phyloP scores from a whole-genome alignment of 2,329 filamentous ascomycete species.

The Ascocoryne sarcoides region DNA sequence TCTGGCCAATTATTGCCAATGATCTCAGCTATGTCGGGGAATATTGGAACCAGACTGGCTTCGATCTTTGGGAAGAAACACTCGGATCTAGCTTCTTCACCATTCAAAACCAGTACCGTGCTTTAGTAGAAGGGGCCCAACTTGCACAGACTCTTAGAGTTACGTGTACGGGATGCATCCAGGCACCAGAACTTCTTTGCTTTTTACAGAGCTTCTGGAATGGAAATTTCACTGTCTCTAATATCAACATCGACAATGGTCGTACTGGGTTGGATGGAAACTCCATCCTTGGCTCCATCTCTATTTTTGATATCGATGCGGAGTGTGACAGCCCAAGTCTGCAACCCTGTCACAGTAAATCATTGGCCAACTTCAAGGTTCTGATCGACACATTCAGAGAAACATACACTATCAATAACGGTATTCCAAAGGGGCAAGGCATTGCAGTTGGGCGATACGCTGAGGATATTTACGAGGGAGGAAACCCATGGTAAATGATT shows the following conservation, averaged over 20 bases:
- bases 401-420: slow-evolving; percentile 57
- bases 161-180: slow-evolving; percentile 50
- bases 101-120: slow-evolving; percentile 51
- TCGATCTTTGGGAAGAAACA: slow-evolving; percentile 79
- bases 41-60: slow-evolving; percentile 57
- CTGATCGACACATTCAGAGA: slow-evolving; percentile 65
- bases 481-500: slow-evolving; percentile 59
- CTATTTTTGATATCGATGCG: slow-evolving; percentile 60
- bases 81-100: slow-evolving; percentile 76
- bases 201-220: slow-evolving; percentile 69
- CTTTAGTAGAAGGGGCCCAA: slow-evolving; percentile 53
- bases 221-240: slow-evolving; percentile 56
- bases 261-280: slow-evolving; percentile 65
- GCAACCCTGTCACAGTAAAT: slow-evolving; percentile 48
- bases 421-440: slow-evolving; percentile 50
- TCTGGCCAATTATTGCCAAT: slow-evolving; percentile 67
- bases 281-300: slow-evolving; percentile 55
- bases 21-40: slow-evolving; percentile 67
- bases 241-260: slow-evolving; percentile 53
- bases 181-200: slow-evolving; percentile 63
- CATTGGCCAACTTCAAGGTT: slow-evolving; percentile 68
- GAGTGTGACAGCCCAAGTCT: slow-evolving; percentile 63
- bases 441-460: slow-evolving; percentile 57
- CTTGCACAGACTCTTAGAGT: slow-evolving; percentile 56
- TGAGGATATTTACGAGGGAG: slow-evolving; percentile 66